A percentile compares a stretch with the other conserved stretches of the same genome.
phyloP scores from a whole-genome alignment of 768 basidiomycete genomes.

The Auricularia sp. region DNA sequence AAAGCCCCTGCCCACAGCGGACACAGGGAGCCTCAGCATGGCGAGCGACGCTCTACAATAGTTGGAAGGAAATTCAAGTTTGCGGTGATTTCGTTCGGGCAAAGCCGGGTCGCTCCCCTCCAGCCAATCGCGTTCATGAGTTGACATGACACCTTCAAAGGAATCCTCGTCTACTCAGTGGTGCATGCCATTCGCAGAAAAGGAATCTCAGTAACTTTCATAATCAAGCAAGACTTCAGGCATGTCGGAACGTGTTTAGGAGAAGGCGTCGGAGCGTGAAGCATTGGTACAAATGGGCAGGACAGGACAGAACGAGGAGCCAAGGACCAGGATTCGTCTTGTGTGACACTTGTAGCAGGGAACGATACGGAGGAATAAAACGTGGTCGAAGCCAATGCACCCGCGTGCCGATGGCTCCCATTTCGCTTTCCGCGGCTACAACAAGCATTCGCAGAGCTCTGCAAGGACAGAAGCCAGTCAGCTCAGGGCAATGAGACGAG shows the following conservation, averaged over 20 bases:
- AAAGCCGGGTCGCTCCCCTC: not conserved
- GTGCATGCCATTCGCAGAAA: no score
- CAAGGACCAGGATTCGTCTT: not conserved
- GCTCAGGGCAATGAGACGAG: conserved; percentile 8
- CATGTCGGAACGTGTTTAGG: no score
- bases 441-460: conserved; percentile 72
- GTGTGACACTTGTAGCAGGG: not conserved
- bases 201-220: no score
- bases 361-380: not conserved
- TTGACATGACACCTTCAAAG: not conserved
- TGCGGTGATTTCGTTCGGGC: not conserved
- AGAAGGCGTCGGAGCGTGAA: no score
- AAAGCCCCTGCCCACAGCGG: conserved; percentile 6
- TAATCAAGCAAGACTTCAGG: no score
- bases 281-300: no score
- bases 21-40: conserved; percentile 11
- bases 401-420: not conserved
- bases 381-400: not conserved
- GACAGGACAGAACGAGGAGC: conserved; percentile 27
- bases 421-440: conserved; percentile 28
- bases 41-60: not conserved
- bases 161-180: no score
- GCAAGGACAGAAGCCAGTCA: conserved; percentile 3
- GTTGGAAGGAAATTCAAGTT: not conserved
- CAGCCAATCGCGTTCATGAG: not conserved